Evolutionary conservation across 352 stramenopile species (phyloP), one percentile per base, ranked within the genome.

Genomic region (Phytophthora syringae): DNA sequence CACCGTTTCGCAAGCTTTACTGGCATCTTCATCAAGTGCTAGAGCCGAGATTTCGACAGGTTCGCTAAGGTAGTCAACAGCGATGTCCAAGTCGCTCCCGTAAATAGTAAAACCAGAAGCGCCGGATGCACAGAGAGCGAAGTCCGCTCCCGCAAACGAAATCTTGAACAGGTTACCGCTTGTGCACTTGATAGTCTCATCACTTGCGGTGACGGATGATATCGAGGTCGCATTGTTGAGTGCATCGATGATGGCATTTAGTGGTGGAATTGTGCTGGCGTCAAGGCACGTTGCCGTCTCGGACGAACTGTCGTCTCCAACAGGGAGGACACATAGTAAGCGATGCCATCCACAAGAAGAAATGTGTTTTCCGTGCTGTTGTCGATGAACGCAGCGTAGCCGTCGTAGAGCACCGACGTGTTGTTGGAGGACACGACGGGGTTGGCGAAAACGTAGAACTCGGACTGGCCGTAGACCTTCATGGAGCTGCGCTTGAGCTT

Each of bases 391-490:
- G 50, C 43, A 18, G 67, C 49, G 45, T 66, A 69, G 12, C 55
- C 67, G 56, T 78, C 51, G 52, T 74, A 82, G 30, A 72, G 34
- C n/a, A 83, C 61, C n/a, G 40, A 53, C 12, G 55, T 52, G 37
- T 59, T 59, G 57, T 65, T 45, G 2, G 40, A 28, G 1, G 54
- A 60, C 39, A 74, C 56, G 22, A 77, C 56, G 4, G 64, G 75
- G 39, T 71, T 77, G 21, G 65, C 74, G 24, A 79, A 71, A 5
- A 79, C 57, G 42, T 79, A 60, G 39, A 77, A 72, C 47, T 76
- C 22, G 51, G 70, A 67, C 18, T 65, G 47, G 5, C 67, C 70
- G 36, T 62, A 64, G 22, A 77, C 54, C 25, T 53, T 43, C 74
- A 82, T 79, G 22, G 65, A 68, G 42, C 7, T 20, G 5, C 74